Percentiles rank a stretch among this genome's conserved stretches.
phyloP scores from a whole-genome alignment of 1,139 yeast genomes.

The Yamadazyma conglobata region DNA sequence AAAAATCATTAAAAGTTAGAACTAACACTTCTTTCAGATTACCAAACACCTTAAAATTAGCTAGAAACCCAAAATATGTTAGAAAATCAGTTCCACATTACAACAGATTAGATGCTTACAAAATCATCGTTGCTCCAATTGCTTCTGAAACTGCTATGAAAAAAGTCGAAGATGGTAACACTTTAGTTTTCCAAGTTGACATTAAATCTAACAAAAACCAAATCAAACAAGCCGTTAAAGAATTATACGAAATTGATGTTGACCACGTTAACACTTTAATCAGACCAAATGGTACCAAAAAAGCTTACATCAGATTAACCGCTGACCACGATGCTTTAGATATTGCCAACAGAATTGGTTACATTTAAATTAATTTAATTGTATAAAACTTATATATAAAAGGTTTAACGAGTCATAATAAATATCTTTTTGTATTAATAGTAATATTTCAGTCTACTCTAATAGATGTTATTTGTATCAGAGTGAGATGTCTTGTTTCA shows the following conservation, averaged over 20 bases:
- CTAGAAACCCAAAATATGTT: constrained; percentile 94
- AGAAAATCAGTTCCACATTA: constrained; percentile 96
- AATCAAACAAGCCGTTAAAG: constrained; percentile 97
- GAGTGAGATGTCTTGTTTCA: no score
- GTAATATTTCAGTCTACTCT: no score
- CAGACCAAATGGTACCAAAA: constrained; percentile 99
- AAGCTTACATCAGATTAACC: constrained; percentile 98
- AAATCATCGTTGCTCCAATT: constrained; percentile 90
- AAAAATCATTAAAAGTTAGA: constrained; percentile 91
- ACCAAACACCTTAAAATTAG: constrained; percentile 94
- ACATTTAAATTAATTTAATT: constrained; percentile 54
- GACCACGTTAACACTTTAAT: constrained; percentile 92
- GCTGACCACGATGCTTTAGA: constrained; percentile 99
- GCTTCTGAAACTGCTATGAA: constrained; percentile 99
- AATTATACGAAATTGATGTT: constrained; percentile 95
- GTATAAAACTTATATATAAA: constrained; percentile 11
- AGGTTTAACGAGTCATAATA: constrained; percentile 15
- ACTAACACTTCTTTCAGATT: constrained; percentile 93
- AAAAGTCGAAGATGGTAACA: constrained; percentile 99
- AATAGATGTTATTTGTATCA: no score
- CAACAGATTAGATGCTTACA: constrained; percentile 96
- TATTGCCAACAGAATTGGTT: constrained; percentile 99
- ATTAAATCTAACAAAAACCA: constrained; percentile 96
- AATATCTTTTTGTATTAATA: constrained; percentile 4
- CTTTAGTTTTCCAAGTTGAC: constrained; percentile 97